A percentile compares a stretch with the other conserved stretches of the same genome.
phyloP scores from a whole-genome alignment of 2,329 filamentous ascomycete species.

The Trichoderma atrobrunneum region DNA sequence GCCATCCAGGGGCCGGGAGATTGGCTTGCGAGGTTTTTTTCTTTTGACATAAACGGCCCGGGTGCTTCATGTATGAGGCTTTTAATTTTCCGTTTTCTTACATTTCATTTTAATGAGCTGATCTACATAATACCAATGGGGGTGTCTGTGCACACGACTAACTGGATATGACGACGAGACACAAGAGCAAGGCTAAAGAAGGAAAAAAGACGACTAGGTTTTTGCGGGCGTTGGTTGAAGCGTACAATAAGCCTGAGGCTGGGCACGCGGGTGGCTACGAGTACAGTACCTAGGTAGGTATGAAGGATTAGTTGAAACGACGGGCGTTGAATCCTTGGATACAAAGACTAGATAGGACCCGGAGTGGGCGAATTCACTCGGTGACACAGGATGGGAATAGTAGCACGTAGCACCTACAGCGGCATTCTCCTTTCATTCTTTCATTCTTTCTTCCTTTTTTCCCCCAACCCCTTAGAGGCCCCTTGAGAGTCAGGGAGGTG shows the following conservation, averaged over 20 bases:
- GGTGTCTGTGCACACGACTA: neutral
- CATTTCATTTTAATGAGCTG: neutral
- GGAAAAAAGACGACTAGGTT: neutral
- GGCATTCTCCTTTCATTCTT: neutral
- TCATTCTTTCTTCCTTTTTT: neutral
- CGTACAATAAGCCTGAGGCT: neutral
- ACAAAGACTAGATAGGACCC: too few relatives aligned
- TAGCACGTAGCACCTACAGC: neutral
- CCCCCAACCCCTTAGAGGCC: neutral
- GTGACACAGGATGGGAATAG: neutral
- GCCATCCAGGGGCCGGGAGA: neutral
- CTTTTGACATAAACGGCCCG: neutral
- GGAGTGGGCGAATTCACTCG: neutral
- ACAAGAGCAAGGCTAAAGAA: neutral
- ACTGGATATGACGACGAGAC: neutral
- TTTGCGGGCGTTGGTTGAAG: neutral
- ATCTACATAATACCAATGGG: neutral
- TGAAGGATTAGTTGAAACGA: neutral
- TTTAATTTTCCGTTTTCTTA: neutral
- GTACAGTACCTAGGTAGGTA: too few relatives aligned
- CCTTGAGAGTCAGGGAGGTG: neutral
- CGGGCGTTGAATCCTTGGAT: neutral
- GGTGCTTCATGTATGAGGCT: neutral
- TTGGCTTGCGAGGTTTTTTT: neutral
- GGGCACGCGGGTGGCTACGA: neutral